Base-by-base conservation (phyloP, 306 rosid genomes). In the Pterocarpus santalinus region DNA sequence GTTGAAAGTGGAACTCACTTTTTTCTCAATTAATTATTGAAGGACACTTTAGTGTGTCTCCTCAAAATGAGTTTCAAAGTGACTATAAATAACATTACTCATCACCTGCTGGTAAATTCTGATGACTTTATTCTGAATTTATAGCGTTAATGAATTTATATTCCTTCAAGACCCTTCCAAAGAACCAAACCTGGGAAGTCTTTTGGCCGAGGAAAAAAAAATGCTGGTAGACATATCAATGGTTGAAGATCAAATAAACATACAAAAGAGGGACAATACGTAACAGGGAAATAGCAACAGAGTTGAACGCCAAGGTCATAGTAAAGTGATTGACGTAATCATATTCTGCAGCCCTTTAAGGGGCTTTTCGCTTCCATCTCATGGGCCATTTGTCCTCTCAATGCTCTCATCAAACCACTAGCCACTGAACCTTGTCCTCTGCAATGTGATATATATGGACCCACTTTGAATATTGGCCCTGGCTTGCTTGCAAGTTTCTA, bases 391-490 rank as follows among this genome's bases (percentile, higher is more conserved):
- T 74, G 41, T 66, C 71, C 53, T 33, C 44, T 47, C n/a, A 35
- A 6, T 36, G 53, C 65, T 36, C 22, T 55, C 5, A 35, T 3
- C 32, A 35, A 35, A 34, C 32, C 53, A 5, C 52, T 66, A 62
- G 2, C 47, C 47, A 43, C 47, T 8, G 10, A 5, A 43, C 2
- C 8, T 41, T 41, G 5, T 41, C 46, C 28, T 22, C 28, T 22
- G 28, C 28, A 22, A 22, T 22, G 28, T 22, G 28, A 22, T 22
- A 38, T 38, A 47, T 3, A 12, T 22, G 81, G 85, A 15, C 81
- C 81, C 81, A 75, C 85, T 68, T 81, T 75, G 81, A 81, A 69
- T 1, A 75, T 75, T 58, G 77, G 81, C 65, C 65, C 81, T 77
- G 10, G 10, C 47, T 6, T 8, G 6, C 8, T 7, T 43, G 7